phyloP scores from a whole-genome alignment of 805 yeast species.

The Tetrapisispora taiwanensis region DNA sequence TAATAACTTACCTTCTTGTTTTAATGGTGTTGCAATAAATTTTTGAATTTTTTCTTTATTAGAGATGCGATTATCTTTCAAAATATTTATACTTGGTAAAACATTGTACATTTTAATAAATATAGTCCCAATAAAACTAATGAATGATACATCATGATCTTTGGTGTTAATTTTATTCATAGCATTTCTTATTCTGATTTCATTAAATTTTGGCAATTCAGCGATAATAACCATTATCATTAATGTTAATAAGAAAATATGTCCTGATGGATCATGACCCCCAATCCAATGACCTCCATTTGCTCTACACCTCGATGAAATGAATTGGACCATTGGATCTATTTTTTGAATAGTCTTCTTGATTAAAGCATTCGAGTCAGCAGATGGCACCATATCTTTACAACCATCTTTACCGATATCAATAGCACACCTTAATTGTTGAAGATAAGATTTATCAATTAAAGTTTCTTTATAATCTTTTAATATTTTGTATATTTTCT shows the following conservation, averaged over 20 bases:
- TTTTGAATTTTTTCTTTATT: conserved; percentile 3
- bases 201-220: conserved; percentile 34
- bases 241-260: conserved; percentile 55
- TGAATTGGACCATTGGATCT: conserved; percentile 3
- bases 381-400: background rate
- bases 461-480: background rate
- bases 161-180: background rate
- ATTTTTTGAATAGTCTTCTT: conserved; percentile 1
- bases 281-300: conserved; percentile 64
- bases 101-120: conserved; percentile 7
- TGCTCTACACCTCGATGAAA: conserved; percentile 38
- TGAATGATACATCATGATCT: background rate
- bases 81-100: conserved; percentile 8
- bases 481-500: conserved; percentile 7
- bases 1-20: conserved; percentile 1
- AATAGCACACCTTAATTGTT: background rate
- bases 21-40: conserved; percentile 9
- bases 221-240: conserved; percentile 44
- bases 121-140: background rate
- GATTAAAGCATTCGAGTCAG: background rate
- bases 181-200: background rate
- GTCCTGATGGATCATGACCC: conserved; percentile 97
- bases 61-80: conserved; percentile 4
- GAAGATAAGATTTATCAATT: background rate
- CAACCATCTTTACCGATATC: background rate